These are phyloP conservation scores for Vachellia pachyceras DNA, from an alignment of 306 rosid genomes.

Conservation along the genomic window DNA sequence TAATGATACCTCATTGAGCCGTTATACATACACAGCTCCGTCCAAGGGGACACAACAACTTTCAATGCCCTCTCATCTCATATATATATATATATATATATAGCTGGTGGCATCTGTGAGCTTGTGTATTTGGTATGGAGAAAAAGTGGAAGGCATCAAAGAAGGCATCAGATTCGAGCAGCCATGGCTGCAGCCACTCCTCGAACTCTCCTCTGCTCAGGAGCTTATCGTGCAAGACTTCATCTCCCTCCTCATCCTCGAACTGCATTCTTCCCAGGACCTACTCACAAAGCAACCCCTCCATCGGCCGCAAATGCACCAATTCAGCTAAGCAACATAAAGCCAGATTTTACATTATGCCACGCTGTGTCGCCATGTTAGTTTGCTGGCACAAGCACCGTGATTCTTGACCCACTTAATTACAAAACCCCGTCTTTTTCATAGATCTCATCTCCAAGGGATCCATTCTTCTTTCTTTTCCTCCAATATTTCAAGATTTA, in stretches of 20 bases:
- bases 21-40: slow-evolving; percentile 20
- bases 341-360: slow-evolving; percentile 95
- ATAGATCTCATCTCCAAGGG: slow-evolving; percentile 42
- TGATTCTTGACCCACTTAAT: slow-evolving; percentile 50
- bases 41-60: slow-evolving; percentile 9
- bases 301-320: slow-evolving; percentile 76
- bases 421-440: neutral
- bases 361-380: slow-evolving; percentile 93
- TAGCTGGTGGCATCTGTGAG: neutral
- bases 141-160: slow-evolving; percentile 64
- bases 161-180: slow-evolving; percentile 40
- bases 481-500: neutral
- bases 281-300: slow-evolving; percentile 69
- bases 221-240: slow-evolving; percentile 67
- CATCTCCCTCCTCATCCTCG: slow-evolving; percentile 46
- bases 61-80: slow-evolving; percentile 13
- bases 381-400: slow-evolving; percentile 99
- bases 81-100: too few relatives aligned
- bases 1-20: slow-evolving; percentile 30
- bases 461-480: slow-evolving; percentile 7
- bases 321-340: slow-evolving; percentile 91
- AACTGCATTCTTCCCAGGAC: slow-evolving; percentile 71
- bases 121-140: slow-evolving; percentile 52
- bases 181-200: slow-evolving; percentile 50
- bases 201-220: slow-evolving; percentile 78